These are phyloP conservation scores for Pseudomassariella vexata DNA, from an alignment of 2,329 filamentous ascomycete genomes.

Conservation along the genomic window DNA sequence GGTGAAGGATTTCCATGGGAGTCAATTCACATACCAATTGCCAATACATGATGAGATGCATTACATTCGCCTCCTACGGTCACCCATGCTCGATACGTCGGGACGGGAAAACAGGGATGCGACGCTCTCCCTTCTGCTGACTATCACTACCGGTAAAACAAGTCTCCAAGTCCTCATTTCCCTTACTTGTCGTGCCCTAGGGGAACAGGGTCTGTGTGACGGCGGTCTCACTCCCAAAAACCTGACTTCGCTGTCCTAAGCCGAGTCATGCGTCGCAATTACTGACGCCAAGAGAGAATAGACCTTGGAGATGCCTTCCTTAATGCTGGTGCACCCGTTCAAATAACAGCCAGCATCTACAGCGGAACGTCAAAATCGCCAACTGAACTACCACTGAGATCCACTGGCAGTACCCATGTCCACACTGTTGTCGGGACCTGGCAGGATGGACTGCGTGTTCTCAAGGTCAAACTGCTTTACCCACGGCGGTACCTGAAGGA, in stretches of 20 bases:
- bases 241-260: too few species aligned
- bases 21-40: too few species aligned
- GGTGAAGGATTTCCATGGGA: too few species aligned
- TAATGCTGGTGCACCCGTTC: constrained; percentile 34
- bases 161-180: too few species aligned
- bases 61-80: constrained; percentile 49
- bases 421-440: constrained; percentile 16
- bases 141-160: constrained; percentile 52
- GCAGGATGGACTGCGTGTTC: constrained; percentile 31
- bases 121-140: constrained; percentile 35
- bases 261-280: too few species aligned
- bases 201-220: too few species aligned
- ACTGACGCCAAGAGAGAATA: too few species aligned
- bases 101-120: constrained; percentile 11
- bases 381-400: too few species aligned
- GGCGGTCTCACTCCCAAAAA: too few species aligned
- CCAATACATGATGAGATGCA: constrained; percentile 42
- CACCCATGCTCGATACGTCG: constrained; percentile 30
- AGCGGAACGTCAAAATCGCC: too few species aligned
- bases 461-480: constrained; percentile 24
- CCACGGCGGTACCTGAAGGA: constrained; percentile 3
- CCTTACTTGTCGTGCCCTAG: too few species aligned
- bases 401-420: constrained; percentile 5
- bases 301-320: constrained; percentile 53
- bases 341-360: constrained; percentile 18